phyloP scores from a whole-genome alignment of 768 basidiomycete genomes.

The Lactarius indigo region DNA sequence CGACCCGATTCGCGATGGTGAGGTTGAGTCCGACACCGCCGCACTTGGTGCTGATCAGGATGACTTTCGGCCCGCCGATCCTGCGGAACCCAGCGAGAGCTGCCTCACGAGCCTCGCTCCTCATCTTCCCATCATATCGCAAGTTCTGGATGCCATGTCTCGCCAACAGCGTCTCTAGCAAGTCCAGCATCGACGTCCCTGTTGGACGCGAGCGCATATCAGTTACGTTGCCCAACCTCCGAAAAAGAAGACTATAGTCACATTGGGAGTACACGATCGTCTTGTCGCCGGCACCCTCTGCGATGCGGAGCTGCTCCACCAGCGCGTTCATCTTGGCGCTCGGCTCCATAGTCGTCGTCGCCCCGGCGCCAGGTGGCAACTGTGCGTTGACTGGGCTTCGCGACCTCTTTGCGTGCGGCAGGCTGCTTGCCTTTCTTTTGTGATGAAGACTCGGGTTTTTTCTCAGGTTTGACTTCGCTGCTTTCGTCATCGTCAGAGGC shows the following conservation, averaged over 20 bases:
- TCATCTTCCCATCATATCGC: conserved; percentile 71
- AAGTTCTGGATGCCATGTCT: conserved; percentile 55
- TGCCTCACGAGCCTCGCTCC: conserved; percentile 46
- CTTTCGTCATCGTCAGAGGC: conserved; percentile 4
- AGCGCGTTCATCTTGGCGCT: conserved; percentile 66
- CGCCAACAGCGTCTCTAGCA: conserved; percentile 56
- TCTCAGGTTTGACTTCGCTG: not conserved
- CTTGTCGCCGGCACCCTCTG: conserved; percentile 62
- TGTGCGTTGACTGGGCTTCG: conserved; percentile 27
- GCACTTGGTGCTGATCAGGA: conserved; percentile 64
- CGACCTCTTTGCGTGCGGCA: conserved; percentile 26
- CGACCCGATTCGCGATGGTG: conserved; percentile 62
- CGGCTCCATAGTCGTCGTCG: conserved; percentile 58
- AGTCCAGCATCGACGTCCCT: conserved; percentile 75
- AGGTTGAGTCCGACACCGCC: conserved; percentile 70
- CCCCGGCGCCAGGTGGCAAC: conserved; percentile 56
- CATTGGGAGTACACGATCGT: conserved; percentile 71
- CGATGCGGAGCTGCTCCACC: conserved; percentile 53
- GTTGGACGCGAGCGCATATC: not conserved
- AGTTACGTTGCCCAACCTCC: not conserved
- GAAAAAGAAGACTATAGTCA: conserved; percentile 31
- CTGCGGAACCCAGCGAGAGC: conserved; percentile 53
- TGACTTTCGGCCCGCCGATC: conserved; percentile 54
- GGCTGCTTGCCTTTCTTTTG: conserved; percentile 29
- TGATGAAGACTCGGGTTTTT: not conserved